A percentile compares a stretch with the other conserved stretches of the same genome.
These are phyloP conservation scores for Apiospora malaysiana DNA, from an alignment of 2,329 filamentous ascomycete genomes.

Conservation along the genomic window DNA sequence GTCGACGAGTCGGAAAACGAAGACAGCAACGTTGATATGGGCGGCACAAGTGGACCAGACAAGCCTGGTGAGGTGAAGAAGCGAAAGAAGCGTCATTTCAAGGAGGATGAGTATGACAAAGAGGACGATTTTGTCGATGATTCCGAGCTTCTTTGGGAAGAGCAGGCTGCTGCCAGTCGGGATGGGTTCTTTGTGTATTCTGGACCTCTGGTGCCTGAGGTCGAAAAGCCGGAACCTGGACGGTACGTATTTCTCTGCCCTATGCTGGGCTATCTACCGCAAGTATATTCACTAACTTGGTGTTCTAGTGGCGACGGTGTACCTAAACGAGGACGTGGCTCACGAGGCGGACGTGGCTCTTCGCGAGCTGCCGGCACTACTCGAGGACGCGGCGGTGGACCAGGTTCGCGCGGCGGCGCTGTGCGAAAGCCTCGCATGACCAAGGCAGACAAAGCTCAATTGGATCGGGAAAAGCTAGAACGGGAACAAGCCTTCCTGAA, in stretches of 20 bases:
- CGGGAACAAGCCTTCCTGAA: conserved; percentile 57
- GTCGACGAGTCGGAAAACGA: conserved; percentile 77
- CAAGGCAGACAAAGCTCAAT: conserved; percentile 81
- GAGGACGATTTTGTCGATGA: conserved; percentile 90
- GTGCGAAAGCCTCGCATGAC: conserved; percentile 84
- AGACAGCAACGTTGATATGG: conserved; percentile 89
- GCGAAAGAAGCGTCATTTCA: conserved; percentile 76
- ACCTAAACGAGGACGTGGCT: conserved; percentile 69
- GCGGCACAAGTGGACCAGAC: conserved; percentile 68
- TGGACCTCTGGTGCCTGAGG: conserved; percentile 86
- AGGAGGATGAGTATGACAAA: conserved; percentile 83
- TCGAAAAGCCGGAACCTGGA: conserved; percentile 69
- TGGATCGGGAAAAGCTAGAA: conserved; percentile 82
- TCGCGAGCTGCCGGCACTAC: conserved; percentile 68
- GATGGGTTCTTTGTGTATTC: conserved; percentile 99
- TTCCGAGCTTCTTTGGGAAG: conserved; percentile 93
- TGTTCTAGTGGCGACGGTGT: conserved; percentile 70
- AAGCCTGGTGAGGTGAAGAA: conserved; percentile 65
- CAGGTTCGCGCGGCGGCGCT: conserved; percentile 77
- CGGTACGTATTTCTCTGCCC: conserved; percentile 49
- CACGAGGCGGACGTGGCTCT: conserved; percentile 52
- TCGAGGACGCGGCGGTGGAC: conserved; percentile 57
- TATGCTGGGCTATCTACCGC: neutral
- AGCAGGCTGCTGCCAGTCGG: conserved; percentile 89
- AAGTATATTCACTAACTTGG: conserved; percentile 40